phyloP scores from a whole-genome alignment of 345 rosid species.

The Linum tenue region DNA sequence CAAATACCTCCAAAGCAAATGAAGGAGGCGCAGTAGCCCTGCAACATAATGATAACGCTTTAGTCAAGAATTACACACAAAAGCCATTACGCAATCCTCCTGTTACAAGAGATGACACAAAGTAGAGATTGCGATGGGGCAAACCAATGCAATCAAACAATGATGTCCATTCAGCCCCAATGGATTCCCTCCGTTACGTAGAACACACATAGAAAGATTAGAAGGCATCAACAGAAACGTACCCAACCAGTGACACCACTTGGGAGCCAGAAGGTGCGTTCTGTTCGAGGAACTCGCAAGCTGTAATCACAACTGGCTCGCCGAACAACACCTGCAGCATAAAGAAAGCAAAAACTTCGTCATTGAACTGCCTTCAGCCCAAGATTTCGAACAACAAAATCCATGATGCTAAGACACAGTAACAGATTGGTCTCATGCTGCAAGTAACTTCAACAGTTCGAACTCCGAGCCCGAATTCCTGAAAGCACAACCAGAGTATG shows the following conservation, averaged over 20 bases:
- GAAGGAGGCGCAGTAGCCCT: constrained; percentile 99
- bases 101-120: neutral
- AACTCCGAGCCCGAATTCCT: neutral
- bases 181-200: neutral
- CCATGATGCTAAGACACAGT: neutral
- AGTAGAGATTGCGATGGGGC: neutral
- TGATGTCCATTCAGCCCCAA: neutral
- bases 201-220: neutral
- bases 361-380: neutral
- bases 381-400: constrained; percentile 5
- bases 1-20: constrained; percentile 97
- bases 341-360: neutral
- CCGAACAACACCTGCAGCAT: constrained; percentile 65
- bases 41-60: constrained; percentile 14
- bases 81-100: neutral
- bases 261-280: constrained; percentile 75
- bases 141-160: no score
- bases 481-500: neutral
- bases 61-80: neutral
- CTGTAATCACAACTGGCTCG: constrained; percentile 87
- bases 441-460: neutral
- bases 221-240: constrained; percentile 12
- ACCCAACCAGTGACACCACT: constrained; percentile 78
- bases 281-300: constrained; percentile 92
- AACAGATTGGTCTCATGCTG: neutral